Percentiles rank a stretch among this genome's conserved stretches.
Evolutionary conservation across 2,329 filamentous ascomycete species (phyloP).

Genomic region (Pseudocercospora musae): DNA sequence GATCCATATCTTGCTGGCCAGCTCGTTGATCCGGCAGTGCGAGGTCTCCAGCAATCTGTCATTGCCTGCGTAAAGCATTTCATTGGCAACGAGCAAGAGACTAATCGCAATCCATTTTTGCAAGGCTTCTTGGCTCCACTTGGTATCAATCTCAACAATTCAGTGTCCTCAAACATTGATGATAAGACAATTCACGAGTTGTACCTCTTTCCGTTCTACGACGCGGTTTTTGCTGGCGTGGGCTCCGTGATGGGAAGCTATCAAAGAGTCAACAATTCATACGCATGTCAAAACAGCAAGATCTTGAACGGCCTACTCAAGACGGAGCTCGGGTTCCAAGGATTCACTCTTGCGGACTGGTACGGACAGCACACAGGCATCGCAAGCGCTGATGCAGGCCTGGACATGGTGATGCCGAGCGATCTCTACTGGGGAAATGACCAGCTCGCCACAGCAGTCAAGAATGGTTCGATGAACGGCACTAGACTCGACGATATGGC

Average conservation of each 20-base stretch:
- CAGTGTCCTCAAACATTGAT: slow-evolving; percentile 45
- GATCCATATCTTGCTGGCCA: slow-evolving; percentile 48
- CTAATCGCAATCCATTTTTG: slow-evolving; percentile 25
- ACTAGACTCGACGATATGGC: slow-evolving; percentile 37
- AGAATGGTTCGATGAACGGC: slow-evolving; percentile 32
- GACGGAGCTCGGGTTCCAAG: slow-evolving; percentile 50
- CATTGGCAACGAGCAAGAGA: slow-evolving; percentile 21
- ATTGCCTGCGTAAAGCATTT: slow-evolving; percentile 35
- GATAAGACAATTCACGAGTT: slow-evolving; percentile 31
- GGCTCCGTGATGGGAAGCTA: slow-evolving; percentile 81
- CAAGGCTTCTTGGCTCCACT: slow-evolving; percentile 19
- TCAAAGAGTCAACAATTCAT: slow-evolving; percentile 45
- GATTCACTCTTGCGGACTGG: slow-evolving; percentile 50
- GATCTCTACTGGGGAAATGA: slow-evolving; percentile 26
- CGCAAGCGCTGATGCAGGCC: slow-evolving; percentile 29
- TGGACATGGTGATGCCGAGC: slow-evolving; percentile 35
- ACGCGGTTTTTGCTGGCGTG: slow-evolving; percentile 68
- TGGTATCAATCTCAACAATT: slow-evolving; percentile 25
- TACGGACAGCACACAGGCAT: slow-evolving; percentile 33
- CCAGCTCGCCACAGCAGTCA: slow-evolving; percentile 32
- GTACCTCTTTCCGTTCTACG: slow-evolving; percentile 69
- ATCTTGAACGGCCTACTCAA: slow-evolving; percentile 67
- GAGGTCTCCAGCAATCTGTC: slow-evolving; percentile 36
- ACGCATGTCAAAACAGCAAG: slow-evolving; percentile 67
- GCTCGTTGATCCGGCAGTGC: slow-evolving; percentile 25